Base-by-base conservation (phyloP, 345 rosid species). In the Salix viminalis region DNA sequence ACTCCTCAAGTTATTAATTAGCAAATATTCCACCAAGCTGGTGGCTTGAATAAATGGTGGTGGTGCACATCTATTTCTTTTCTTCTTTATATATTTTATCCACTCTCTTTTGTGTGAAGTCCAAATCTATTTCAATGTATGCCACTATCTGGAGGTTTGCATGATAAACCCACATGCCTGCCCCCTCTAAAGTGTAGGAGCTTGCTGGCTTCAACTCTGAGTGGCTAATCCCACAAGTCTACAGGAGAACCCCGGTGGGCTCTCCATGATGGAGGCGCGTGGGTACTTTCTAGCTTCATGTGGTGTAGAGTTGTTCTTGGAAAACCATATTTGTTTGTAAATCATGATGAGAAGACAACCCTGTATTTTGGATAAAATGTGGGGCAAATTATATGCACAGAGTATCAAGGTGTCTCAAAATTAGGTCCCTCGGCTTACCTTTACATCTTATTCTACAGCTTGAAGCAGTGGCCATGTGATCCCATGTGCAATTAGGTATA, bases 391-490 rank as follows among this genome's bases (percentile, higher is more conserved):
- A 67, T 73, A 60, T 65, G 46, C 46, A 62, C 41, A 28, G 56
- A 28, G 37, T 66, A 30, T 39, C 19, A 72, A 71, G 73, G 71
- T 21, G 46, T 39, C 71, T 69, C 44, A 4, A 21, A 76, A 74
- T 61, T 52, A 70, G 85, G 67, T 19, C 72, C 64, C 6, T 76
- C 41, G 66, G 76, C 82, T 74, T 65, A 60, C 39, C 70, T 75
- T 73, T 81, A 68, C 62, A 61, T 71, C 68, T 71, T 78, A 72
- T 67, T 70, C 76, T 65, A 48, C 30, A 24, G 48, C 70, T 69
- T 74, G 56, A 71, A 74, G 67, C 65, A 75, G 82, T 79, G 83
- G 83, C 86, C 82, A 84, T 80, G 82, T 77, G 84, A 80, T 80
- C 64, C 84, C 82, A 77, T 80, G 84, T 80, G 84, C 84, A 61